phyloP scores from a whole-genome alignment of 2,329 filamentous ascomycete genomes.

The Microdochium trichocladiopsis region DNA sequence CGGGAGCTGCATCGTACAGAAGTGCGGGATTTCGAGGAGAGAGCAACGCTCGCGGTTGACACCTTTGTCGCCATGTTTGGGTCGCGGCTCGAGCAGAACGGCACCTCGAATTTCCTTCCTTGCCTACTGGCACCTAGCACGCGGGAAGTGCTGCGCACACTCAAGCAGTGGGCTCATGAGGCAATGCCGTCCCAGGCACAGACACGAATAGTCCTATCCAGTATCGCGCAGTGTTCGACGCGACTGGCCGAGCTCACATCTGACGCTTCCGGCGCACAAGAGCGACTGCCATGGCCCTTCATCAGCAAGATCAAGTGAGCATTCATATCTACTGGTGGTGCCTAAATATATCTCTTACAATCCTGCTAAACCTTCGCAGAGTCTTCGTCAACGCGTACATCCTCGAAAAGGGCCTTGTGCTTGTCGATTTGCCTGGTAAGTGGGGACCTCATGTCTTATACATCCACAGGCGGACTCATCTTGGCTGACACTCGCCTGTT shows the following conservation, averaged over 20 bases:
- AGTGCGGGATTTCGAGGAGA: conserved; percentile 12
- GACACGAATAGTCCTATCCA: conserved; percentile 26
- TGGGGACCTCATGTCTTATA: neutral
- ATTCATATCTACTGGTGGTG: neutral
- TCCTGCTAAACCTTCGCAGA: neutral
- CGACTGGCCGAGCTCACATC: neutral
- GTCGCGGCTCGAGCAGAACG: conserved; percentile 8
- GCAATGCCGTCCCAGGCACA: conserved; percentile 5
- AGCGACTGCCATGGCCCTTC: neutral
- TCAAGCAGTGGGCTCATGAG: too few species aligned
- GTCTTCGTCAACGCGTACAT: conserved; percentile 24
- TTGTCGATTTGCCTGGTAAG: conserved; percentile 41
- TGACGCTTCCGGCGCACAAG: neutral
- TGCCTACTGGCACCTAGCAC: conserved; percentile 25
- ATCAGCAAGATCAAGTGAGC: neutral
- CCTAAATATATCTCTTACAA: too few species aligned
- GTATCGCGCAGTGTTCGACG: conserved; percentile 17
- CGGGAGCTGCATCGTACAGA: conserved; percentile 10
- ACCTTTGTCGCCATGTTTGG: conserved; percentile 31
- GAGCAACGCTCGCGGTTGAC: conserved; percentile 23
- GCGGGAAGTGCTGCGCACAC: conserved; percentile 29
- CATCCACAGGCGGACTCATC: neutral
- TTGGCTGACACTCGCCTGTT: neutral
- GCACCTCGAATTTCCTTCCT: conserved; percentile 5
- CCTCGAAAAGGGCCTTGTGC: conserved; percentile 36